phyloP scores from a whole-genome alignment of 73 alveolate species.

The Paramecium biaurelia region DNA sequence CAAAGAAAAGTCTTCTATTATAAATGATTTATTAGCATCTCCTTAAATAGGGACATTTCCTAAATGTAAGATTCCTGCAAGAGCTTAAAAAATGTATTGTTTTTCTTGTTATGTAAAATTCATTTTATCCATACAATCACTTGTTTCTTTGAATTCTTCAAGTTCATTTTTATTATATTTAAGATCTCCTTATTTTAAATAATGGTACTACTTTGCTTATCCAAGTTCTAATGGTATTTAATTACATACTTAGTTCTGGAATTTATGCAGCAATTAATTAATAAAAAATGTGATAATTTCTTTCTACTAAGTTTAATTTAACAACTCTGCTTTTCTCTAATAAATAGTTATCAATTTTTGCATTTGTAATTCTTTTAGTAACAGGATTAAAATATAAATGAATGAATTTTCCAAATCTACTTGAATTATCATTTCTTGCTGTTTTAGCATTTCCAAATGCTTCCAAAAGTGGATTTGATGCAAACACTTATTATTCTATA shows the following conservation, averaged over 20 bases:
- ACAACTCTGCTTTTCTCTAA: slow-evolving; percentile 96
- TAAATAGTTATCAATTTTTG: slow-evolving; percentile 83
- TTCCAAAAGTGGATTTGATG: slow-evolving; percentile 96
- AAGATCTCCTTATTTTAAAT: slow-evolving; percentile 56
- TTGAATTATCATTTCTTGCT: slow-evolving; percentile 86
- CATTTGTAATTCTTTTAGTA: slow-evolving; percentile 51
- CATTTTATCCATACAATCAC: slow-evolving; percentile 5
- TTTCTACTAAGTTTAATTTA: slow-evolving; percentile 77
- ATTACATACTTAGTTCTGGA: slow-evolving; percentile 6
- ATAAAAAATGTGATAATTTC: slow-evolving; percentile 96
- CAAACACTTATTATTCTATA: slow-evolving; percentile 63
- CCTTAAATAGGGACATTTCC: slow-evolving; percentile 71
- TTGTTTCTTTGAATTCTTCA: slow-evolving; percentile 68
- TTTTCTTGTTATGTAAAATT: slow-evolving; percentile 63
- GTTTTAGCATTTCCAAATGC: slow-evolving; percentile 99
- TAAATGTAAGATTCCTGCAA: slow-evolving; percentile 20
- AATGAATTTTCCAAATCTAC: slow-evolving; percentile 99
- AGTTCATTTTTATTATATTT: slow-evolving; percentile 59
- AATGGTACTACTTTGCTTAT: slow-evolving; percentile 47
- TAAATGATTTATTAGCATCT: slow-evolving; percentile 66
- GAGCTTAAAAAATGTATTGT: background rate
- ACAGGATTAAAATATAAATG: slow-evolving; percentile 81
- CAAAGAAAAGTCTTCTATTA: slow-evolving; percentile 67
- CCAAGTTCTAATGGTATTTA: slow-evolving; percentile 42
- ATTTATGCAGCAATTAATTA: slow-evolving; percentile 76